Conservation (phyloP, 2,329 filamentous ascomycete genomes). For the Chaetomium olivaceum region DNA sequence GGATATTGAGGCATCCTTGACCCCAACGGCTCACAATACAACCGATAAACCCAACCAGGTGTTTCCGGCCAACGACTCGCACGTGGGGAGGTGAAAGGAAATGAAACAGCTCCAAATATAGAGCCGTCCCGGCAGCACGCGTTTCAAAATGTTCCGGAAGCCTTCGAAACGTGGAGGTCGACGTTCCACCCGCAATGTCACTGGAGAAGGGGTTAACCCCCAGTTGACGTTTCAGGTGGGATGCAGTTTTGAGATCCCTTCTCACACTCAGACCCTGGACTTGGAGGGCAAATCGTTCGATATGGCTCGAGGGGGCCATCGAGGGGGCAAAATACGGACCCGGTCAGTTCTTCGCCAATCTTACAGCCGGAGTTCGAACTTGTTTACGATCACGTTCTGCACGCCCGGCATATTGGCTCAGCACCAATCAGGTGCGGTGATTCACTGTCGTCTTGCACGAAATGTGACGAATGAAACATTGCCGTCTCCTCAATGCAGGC, state of each 20-base stretch:
- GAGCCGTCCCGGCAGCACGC: conserved; percentile 10
- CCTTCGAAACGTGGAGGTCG: conserved; percentile 25
- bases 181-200: conserved; percentile 6
- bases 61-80: conserved; percentile 5
- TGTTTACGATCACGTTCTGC: conserved; percentile 24
- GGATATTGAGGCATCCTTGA: not conserved
- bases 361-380: not conserved
- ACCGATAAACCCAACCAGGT: not conserved
- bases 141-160: conserved; percentile 26
- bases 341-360: conserved; percentile 3
- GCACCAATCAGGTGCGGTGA: conserved; percentile 17
- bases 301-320: not conserved
- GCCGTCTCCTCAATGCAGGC: conserved; percentile 14
- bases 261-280: not conserved
- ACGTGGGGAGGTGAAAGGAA: conserved; percentile 24
- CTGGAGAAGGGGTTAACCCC: not conserved
- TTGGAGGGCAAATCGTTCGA: not conserved
- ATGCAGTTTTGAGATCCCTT: conserved; percentile 1
- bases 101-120: conserved; percentile 26
- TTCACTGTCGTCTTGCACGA: not conserved
- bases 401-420: not conserved
- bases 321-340: conserved; percentile 9
- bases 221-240: conserved; percentile 20
- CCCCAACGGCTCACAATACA: not conserved
- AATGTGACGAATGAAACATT: not conserved